Conservation (phyloP, 306 rosid species). For the Malus domestica region ASM211411v1 NC_041801.1:5983501-5984000, state of each 20-base stretch:
- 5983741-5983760: conserved; percentile 33
- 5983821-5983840: background rate
- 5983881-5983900: conserved; percentile 10
- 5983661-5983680: background rate
- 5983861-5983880: background rate
- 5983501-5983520: background rate
- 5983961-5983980: conserved; percentile 49
- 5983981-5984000: conserved; percentile 35
- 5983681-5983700: background rate
- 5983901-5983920: conserved; percentile 32
- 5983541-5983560: background rate
- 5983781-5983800: conserved; percentile 64
- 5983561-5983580: conserved; percentile 55
- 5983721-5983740: conserved; percentile 39
- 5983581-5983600: conserved; percentile 33
- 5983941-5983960: conserved; percentile 37
- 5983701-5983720: background rate
- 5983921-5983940: conserved; percentile 42
- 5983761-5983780: conserved; percentile 35
- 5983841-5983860: background rate
- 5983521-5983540: background rate
- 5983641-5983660: conserved; percentile 38
- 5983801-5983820: background rate
- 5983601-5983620: conserved; percentile 36
- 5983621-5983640: conserved; percentile 41